Evolutionary conservation across 2,329 filamentous ascomycete genomes (phyloP).

Genomic region (Fusarium ramigenum): DNA sequence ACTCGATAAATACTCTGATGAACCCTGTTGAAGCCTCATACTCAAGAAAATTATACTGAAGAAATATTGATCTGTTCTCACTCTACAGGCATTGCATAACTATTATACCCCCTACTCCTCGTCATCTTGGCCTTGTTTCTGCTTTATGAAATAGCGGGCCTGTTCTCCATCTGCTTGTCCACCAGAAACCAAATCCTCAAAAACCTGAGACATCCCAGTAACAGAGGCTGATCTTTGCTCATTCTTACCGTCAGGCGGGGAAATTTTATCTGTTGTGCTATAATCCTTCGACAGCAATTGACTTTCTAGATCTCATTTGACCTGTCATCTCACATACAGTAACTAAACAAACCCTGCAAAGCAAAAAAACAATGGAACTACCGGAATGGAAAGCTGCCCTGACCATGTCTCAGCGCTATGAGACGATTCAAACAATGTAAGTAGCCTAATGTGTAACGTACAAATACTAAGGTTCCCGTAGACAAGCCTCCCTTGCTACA

Average conservation of each 20-base stretch:
- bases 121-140: conserved; percentile 32
- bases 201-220: conserved; percentile 21
- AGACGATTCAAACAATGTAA: conserved; percentile 65
- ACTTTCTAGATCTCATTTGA: conserved; percentile 7
- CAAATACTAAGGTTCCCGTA: conserved; percentile 17
- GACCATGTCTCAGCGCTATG: conserved; percentile 68
- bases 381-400: conserved; percentile 61
- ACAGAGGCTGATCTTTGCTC: conserved; percentile 19
- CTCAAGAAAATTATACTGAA: not conserved
- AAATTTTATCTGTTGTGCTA: conserved; percentile 5
- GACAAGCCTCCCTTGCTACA: conserved; percentile 43
- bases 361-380: conserved; percentile 7
- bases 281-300: conserved; percentile 6
- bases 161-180: not conserved
- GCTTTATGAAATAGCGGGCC: conserved; percentile 28
- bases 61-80: not conserved
- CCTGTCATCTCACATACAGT: not conserved
- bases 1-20: not conserved
- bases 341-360: not conserved
- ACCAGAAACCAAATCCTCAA: not conserved
- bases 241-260: not conserved
- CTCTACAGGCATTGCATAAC: not conserved
- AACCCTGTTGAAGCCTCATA: not conserved
- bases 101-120: not conserved
- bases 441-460: not conserved